Evolutionary conservation across 352 stramenopile species (phyloP).

Genomic region (Phytophthora crassamura): DNA sequence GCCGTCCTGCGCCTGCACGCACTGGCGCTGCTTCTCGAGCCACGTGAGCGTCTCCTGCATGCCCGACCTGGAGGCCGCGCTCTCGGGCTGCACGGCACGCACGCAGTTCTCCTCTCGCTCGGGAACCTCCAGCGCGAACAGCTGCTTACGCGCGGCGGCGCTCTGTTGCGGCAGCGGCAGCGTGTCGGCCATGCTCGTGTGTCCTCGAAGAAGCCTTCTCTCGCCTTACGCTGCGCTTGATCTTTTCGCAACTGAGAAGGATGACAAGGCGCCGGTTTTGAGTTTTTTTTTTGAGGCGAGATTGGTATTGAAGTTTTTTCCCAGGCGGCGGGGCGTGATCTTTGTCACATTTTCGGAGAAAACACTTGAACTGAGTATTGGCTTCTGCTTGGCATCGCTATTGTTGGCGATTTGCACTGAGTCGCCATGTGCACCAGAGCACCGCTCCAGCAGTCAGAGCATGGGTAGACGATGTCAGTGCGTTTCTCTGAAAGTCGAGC

Average conservation of each 20-base stretch:
- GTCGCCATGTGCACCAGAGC: too few relatives aligned
- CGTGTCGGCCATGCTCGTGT: slow-evolving; percentile 26
- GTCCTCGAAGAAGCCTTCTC: neutral
- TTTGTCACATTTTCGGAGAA: slow-evolving; percentile 30
- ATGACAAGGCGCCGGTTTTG: neutral
- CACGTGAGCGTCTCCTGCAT: slow-evolving; percentile 73
- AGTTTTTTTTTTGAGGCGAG: neutral
- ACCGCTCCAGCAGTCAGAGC: too few relatives aligned
- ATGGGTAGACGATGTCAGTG: too few relatives aligned
- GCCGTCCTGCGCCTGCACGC: slow-evolving; percentile 30
- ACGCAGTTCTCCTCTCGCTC: neutral
- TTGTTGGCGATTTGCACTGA: too few relatives aligned
- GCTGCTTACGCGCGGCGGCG: slow-evolving; percentile 52
- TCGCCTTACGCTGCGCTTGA: slow-evolving; percentile 1
- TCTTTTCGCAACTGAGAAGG: slow-evolving; percentile 37
- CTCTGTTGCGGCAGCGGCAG: slow-evolving; percentile 16
- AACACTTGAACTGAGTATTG: slow-evolving; percentile 2
- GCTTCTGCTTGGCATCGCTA: slow-evolving; percentile 1
- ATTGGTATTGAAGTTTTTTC: slow-evolving; percentile 29
- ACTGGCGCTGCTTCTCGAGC: slow-evolving; percentile 68
- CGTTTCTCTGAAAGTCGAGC: too few relatives aligned
- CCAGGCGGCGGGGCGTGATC: slow-evolving; percentile 18
- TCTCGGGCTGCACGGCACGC: neutral
- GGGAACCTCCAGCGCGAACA: slow-evolving; percentile 25
- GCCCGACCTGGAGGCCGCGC: slow-evolving; percentile 33